phyloP scores from a whole-genome alignment of 106 monocot species.

The Dendrobium chrysotoxum region DNA sequence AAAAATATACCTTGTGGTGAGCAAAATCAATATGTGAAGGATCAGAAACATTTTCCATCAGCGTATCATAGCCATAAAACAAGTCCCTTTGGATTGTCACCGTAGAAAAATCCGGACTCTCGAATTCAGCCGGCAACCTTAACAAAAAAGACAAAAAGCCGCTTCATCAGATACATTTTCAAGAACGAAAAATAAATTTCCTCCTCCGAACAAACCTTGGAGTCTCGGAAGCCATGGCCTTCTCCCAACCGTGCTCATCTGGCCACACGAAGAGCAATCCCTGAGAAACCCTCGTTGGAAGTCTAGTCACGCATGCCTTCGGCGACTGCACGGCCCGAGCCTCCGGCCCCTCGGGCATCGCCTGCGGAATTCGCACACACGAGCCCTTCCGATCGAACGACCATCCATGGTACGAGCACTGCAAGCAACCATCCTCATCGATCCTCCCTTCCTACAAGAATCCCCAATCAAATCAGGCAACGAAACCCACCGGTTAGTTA shows the following conservation, averaged over 20 bases:
- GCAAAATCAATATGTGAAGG: constrained; percentile 98
- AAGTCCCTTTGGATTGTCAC: constrained; percentile 93
- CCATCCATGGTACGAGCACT: constrained; percentile 99
- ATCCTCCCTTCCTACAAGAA: constrained; percentile 86
- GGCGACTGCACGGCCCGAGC: constrained; percentile 48
- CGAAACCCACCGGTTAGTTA: too few relatives aligned
- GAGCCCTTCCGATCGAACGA: constrained; percentile 76
- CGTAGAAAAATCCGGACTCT: constrained; percentile 67
- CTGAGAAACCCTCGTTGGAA: constrained; percentile 88
- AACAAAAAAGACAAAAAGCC: constrained; percentile 3
- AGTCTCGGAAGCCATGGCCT: constrained; percentile 52
- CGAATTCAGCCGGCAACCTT: constrained; percentile 86
- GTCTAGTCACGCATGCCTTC: constrained; percentile 48
- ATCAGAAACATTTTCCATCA: constrained; percentile 97
- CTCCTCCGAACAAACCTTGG: constrained; percentile 42
- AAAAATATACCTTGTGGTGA: constrained; percentile 70
- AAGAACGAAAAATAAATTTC: background rate
- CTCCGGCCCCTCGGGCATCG: constrained; percentile 68
- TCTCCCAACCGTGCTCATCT: constrained; percentile 93
- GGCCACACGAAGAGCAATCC: constrained; percentile 97
- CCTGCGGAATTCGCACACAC: constrained; percentile 81
- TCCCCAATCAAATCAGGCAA: background rate
- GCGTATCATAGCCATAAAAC: constrained; percentile 93
- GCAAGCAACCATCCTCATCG: constrained; percentile 88
- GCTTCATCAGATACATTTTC: background rate